Evolutionary conservation across 345 rosid species (phyloP).

Genomic region (Angophora floribunda): DNA sequence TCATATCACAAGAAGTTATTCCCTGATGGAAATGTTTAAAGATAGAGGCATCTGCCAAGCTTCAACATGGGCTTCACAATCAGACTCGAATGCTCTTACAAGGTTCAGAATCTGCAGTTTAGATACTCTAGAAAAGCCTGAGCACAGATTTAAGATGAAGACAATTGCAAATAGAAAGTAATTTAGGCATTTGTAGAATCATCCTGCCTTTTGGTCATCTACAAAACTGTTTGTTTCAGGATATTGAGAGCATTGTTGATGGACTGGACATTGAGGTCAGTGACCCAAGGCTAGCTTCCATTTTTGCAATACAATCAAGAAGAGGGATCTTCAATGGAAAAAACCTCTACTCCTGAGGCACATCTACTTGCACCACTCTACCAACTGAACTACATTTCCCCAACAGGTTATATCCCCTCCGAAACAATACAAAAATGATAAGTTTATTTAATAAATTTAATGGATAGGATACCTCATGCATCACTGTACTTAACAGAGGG

Average conservation of each 20-base stretch:
- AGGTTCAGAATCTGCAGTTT: background rate
- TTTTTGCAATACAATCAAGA: background rate
- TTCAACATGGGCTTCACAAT: background rate
- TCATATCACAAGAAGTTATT: background rate
- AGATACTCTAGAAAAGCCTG: background rate
- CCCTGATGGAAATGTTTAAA: background rate
- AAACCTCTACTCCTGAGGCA: background rate
- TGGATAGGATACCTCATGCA: background rate
- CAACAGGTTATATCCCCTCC: background rate
- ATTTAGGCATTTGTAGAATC: background rate
- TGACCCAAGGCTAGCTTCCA: background rate
- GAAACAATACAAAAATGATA: background rate
- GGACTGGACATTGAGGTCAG: background rate
- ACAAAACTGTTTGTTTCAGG: background rate
- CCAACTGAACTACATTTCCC: background rate
- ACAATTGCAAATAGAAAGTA: background rate
- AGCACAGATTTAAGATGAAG: background rate
- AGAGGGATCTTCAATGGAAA: background rate
- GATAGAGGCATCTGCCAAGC: background rate
- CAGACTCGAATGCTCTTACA: background rate
- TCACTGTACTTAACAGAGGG: background rate
- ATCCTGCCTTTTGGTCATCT: background rate
- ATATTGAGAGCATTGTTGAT: background rate
- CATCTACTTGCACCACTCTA: background rate
- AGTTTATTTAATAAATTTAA: background rate